Conservation (phyloP, 2,329 filamentous ascomycete genomes). For the Thelonectria rubi region DNA sequence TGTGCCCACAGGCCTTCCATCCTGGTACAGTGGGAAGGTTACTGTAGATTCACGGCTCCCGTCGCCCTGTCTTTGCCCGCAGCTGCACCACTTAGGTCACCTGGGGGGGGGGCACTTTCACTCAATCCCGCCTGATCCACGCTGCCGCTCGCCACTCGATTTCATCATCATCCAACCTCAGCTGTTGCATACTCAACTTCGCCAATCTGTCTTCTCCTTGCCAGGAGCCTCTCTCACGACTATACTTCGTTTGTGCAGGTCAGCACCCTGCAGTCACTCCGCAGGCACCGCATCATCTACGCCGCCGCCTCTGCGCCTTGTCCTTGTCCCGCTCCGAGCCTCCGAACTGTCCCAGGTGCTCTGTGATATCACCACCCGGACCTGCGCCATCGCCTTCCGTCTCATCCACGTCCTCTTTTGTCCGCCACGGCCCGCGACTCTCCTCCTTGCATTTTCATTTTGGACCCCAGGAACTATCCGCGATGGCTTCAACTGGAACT, state of each 20-base stretch:
- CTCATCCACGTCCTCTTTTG: not conserved
- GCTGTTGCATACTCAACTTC: conserved; percentile 29
- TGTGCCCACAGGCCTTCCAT: not conserved
- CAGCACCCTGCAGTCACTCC: not conserved
- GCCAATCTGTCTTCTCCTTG: conserved; percentile 21
- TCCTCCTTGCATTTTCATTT: conserved; percentile 17
- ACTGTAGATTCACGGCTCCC: conserved; percentile 19
- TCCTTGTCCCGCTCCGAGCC: conserved; percentile 40
- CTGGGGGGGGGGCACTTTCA: conserved; percentile 15
- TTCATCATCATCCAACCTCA: conserved; percentile 42
- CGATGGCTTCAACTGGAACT: conserved; percentile 62
- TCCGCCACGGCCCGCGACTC: conserved; percentile 23
- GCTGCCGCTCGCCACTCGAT: conserved; percentile 29
- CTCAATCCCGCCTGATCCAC: conserved; percentile 35
- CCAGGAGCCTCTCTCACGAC: not conserved
- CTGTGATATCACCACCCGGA: conserved; percentile 32
- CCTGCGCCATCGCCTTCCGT: conserved; percentile 8
- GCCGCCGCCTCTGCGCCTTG: conserved; percentile 39
- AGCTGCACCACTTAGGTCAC: conserved; percentile 15
- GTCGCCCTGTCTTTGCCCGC: conserved; percentile 23
- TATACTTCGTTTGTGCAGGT: not conserved
- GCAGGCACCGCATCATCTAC: conserved; percentile 25
- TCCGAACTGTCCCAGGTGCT: conserved; percentile 40
- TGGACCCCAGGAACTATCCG: conserved; percentile 23
- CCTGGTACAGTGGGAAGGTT: conserved; percentile 13